A percentile compares a stretch with the other conserved stretches of the same genome.
Evolutionary conservation across 805 yeast species (phyloP).

Genomic region (Sugiyamaella valdiviana): DNA sequence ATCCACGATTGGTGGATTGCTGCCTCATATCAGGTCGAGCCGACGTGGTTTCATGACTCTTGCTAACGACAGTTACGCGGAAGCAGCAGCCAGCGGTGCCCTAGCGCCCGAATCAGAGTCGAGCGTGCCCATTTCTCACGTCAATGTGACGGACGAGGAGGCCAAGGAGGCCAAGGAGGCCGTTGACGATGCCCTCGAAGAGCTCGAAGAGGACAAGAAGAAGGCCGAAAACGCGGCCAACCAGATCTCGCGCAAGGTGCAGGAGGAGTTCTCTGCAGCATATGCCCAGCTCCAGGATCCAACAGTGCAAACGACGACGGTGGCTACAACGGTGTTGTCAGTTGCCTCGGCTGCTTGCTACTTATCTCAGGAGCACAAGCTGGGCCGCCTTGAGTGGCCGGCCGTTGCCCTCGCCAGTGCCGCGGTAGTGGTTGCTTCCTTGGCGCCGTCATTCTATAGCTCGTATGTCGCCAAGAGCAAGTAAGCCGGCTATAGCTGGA

Average conservation of each 20-base stretch:
- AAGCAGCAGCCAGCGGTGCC: slow-evolving; percentile 10
- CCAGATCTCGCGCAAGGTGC: background rate
- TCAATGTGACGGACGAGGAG: slow-evolving; percentile 5
- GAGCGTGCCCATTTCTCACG: slow-evolving; percentile 6
- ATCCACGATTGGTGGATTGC: too few relatives aligned
- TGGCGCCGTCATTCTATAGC: slow-evolving; percentile 9
- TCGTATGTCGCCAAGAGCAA: background rate
- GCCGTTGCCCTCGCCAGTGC: slow-evolving; percentile 8
- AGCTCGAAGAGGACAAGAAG: background rate
- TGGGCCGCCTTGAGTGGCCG: slow-evolving; percentile 16
- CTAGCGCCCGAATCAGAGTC: slow-evolving; percentile 1
- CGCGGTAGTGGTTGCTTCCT: slow-evolving; percentile 7
- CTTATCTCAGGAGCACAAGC: slow-evolving; percentile 15
- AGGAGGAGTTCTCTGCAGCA: slow-evolving; percentile 1
- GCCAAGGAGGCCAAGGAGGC: slow-evolving; percentile 4
- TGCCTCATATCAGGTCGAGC: background rate
- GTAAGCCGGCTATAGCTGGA: background rate
- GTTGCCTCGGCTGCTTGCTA: slow-evolving; percentile 17
- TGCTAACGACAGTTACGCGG: slow-evolving; percentile 8
- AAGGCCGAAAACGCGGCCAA: background rate
- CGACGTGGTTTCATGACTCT: background rate
- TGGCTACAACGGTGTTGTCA: slow-evolving; percentile 14
- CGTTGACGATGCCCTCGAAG: too few relatives aligned
- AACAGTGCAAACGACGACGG: slow-evolving; percentile 18
- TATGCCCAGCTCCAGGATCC: slow-evolving; percentile 19